These are phyloP conservation scores for Prunus yedoensis DNA, from an alignment of 331 rosid species.

Conservation along the genomic window DNA sequence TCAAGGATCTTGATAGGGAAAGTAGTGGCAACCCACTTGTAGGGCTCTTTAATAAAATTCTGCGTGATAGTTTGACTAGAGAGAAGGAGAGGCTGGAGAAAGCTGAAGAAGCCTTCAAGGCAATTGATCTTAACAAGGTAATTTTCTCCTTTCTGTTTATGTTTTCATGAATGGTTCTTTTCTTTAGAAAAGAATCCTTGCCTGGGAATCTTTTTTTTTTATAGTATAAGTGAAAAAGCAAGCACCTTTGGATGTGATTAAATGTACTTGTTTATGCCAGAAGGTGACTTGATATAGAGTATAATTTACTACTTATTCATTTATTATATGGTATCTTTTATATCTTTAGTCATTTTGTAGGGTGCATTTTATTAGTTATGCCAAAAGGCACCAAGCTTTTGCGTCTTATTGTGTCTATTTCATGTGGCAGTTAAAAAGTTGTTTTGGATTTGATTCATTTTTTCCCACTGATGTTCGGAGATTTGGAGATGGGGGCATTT, in stretches of 20 bases:
- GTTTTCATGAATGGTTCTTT: not conserved
- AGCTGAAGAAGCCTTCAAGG: slow-evolving; percentile 69
- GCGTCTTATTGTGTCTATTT: slow-evolving; percentile 1
- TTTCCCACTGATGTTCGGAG: slow-evolving; percentile 91
- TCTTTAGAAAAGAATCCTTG: not conserved
- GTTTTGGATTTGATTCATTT: slow-evolving; percentile 87
- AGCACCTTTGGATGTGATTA: not conserved
- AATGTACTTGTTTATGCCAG: not conserved
- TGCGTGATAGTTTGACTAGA: slow-evolving; percentile 46
- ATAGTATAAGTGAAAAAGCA: not conserved
- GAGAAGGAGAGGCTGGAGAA: slow-evolving; percentile 70
- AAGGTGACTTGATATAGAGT: not conserved
- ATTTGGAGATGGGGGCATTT: slow-evolving; percentile 96
- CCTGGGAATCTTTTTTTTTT: not conserved
- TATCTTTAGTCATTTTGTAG: not conserved
- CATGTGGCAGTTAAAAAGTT: slow-evolving; percentile 63
- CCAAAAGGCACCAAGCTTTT: slow-evolving; percentile 4
- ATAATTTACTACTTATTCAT: not conserved
- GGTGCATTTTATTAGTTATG: not conserved
- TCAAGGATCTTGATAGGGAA: slow-evolving; percentile 72
- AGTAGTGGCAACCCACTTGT: slow-evolving; percentile 46
- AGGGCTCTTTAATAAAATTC: slow-evolving; percentile 36
- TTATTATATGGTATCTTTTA: not conserved
- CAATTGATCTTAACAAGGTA: slow-evolving; percentile 87
- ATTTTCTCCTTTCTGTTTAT: not conserved